Base-by-base conservation (phyloP, 1,139 yeast species). In the Geotrichum citri-aurantii region DNA sequence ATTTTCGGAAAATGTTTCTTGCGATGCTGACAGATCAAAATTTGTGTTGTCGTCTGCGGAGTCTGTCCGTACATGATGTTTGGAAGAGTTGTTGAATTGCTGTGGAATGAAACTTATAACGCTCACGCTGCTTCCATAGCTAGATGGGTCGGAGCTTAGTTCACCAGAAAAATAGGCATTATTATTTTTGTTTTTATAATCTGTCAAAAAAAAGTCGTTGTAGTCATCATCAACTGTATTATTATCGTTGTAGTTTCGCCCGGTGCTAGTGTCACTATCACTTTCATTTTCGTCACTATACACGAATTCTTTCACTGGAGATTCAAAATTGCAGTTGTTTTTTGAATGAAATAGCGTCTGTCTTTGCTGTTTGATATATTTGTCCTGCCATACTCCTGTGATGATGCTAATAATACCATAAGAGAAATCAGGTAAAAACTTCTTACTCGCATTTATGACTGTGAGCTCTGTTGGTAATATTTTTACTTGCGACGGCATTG, bases 1-100 rank as follows among this genome's bases (percentile, higher is more conserved):
- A 42, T 42, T 44, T 23, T 44, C 49, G 11, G 17, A 17, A 7
- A 44, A 31, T 59, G 61, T 56, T 63, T 59, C 54, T 58, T 59
- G 55, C 21, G 55, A 27, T 52, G 54, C 40, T 27, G 62, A 14
- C n/a, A 48, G 50, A 14, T 49, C 44, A 10, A 60, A 55, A n/a
- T 58, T 48, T 14, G 61, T 48, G 11, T 31, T 27, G 27, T 49
- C 50, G 48, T 60, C 51, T 12, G 49, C 31, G 48, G 24, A 19
- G 27, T 44, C 37, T 46, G 33, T 24, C 44, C n/a, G 46, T 12
- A n/a, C 54, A 29, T 24, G 33, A 33, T 57, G 48, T 14, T 31
- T 42, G 10, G 52, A 37, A 24, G 54, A 58, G 56, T 56, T 60
- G 42, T 50, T 56, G 26, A 5, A 26, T 31, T 33, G 48, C 48